Base-by-base conservation (phyloP, 2,329 filamentous ascomycete species). In the Orbilia ellipsospora region DNA sequence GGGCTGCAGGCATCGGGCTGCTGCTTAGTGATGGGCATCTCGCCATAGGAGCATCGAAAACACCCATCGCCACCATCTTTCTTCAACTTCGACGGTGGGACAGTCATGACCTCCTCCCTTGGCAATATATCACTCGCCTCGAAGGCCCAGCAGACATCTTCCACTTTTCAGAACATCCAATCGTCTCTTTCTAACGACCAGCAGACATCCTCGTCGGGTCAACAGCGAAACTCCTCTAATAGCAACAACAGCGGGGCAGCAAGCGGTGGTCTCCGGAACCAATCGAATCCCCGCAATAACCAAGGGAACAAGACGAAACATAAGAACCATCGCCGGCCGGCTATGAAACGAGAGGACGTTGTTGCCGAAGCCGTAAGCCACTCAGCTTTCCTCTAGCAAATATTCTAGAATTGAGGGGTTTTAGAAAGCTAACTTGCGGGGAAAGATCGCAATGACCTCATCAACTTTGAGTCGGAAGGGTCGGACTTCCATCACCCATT, bases 401-500 rank as follows among this genome's bases (percentile, higher is more conserved):
- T 23, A 20, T 42, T 16, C 15, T 5, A 5, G n/a, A 42, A 42
- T 56, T 56, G 62, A 67, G 78, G 79, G 63, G 78, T 69, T 51
- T 8, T 48, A 1, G 44, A 50, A 44, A 23, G 31, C 79, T 80
- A 78, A 80, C 69, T 1, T 8, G 48, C 54, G 5, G 50, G 79
- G 78, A 78, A 79, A 87, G 88, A 85, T 85, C 83, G 87, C 85
- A 83, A 90, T 89, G 87, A 86, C 84, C 81, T 87, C 75, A 44
- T 67, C 87, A 63, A 85, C 87, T 75, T 89, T 84, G 79, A 89
- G 89, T 80, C 90, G 95, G 73, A 92, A 95, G 80, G 95, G 95
- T 64, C 94, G 97, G 83, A 97, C 93, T 64, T 96, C 92, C 80
- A 99, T 99, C 81, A 98, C 95, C 48, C 95, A 99, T 83, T 85